Base-by-base conservation (phyloP, 2,329 filamentous ascomycete genomes). In the Beauveria brongniartii region DNA sequence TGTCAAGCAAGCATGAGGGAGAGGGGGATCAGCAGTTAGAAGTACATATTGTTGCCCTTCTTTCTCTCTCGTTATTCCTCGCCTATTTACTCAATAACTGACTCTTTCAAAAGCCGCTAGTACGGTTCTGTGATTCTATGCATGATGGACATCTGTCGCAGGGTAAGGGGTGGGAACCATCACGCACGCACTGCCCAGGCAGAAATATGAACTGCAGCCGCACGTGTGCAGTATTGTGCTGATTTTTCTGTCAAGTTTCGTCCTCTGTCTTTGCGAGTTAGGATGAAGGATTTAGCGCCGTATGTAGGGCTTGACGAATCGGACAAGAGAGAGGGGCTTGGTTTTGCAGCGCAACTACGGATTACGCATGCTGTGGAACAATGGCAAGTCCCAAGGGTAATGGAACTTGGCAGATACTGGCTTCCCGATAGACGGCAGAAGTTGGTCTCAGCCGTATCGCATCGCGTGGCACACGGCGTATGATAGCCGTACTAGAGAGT, bases 91-190 rank as follows among this genome's bases (percentile, higher is more conserved):
- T 51, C 22, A n/a, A 18, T 43, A 34, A 34, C 30, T 46, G 22
- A 43, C 44, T 43, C 22, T 59, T 50, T 26, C 48, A 30, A 30
- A 40, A 59, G 55, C 47, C 40, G 40, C 57, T 53, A 53, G 57
- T 51, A 53, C 50, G 40, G 3, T 52, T 51, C 10, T 47, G 47
- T 28, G 16, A n/a, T 46, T 30, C 28, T 30, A 50, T 47, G 46
- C 57, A 59, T 51, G 34, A 16, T n/a, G 18, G 37, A 20, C 8
- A n/a, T 5, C 18, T 24, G 44, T 47, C 54, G 55, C 43, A 57
- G 30, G 40, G 26, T 55, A 12, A n/a, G 46, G n/a, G 34, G 43
- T 24, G 54, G 26, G 54, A 47, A 56, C 41, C 54, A 12, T n/a
- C 20, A 14, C 16, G 50, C 30, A 34, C 28, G n/a, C 26, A 41